phyloP scores from a whole-genome alignment of 176 grass and related monocot species.

The Microstegium vimineum region DNA sequence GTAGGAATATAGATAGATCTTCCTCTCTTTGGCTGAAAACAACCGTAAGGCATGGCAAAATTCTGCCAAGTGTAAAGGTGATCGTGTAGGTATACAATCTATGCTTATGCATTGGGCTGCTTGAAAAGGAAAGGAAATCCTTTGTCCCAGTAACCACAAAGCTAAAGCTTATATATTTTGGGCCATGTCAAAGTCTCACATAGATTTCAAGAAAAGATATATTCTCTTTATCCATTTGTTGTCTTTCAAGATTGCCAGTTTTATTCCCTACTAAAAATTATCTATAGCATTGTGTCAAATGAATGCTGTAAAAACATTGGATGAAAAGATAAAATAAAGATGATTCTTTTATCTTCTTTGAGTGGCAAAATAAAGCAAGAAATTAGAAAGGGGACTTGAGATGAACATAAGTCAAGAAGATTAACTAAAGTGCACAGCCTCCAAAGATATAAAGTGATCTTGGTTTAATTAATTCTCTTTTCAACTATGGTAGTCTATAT shows the following conservation, averaged over 20 bases:
- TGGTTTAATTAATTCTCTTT: conserved; percentile 27
- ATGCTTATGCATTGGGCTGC: conserved; percentile 20
- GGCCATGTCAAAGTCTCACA: conserved; percentile 40
- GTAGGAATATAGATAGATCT: conserved; percentile 29
- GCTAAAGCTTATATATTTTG: conserved; percentile 52
- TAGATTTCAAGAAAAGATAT: conserved; percentile 47
- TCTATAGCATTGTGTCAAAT: not conserved
- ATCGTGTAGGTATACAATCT: conserved; percentile 6
- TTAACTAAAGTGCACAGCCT: conserved; percentile 32
- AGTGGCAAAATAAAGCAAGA: conserved; percentile 27
- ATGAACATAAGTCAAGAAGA: conserved; percentile 37
- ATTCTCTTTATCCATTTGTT: conserved; percentile 46
- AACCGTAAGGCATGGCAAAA: conserved; percentile 31
- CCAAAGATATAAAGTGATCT: conserved; percentile 28
- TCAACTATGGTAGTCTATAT: conserved; percentile 1
- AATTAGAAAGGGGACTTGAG: conserved; percentile 6
- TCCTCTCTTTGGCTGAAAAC: conserved; percentile 35
- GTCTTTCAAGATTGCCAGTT: conserved; percentile 20
- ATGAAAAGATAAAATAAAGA: conserved; percentile 13
- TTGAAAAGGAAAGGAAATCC: conserved; percentile 46
- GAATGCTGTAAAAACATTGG: not conserved
- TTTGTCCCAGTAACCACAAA: conserved; percentile 33
- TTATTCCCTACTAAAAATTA: conserved; percentile 8
- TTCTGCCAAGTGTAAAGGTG: conserved; percentile 48
- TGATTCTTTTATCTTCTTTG: conserved; percentile 7